phyloP scores from a whole-genome alignment of 768 basidiomycete species.

The Xanthoconium purpureum region DNA sequence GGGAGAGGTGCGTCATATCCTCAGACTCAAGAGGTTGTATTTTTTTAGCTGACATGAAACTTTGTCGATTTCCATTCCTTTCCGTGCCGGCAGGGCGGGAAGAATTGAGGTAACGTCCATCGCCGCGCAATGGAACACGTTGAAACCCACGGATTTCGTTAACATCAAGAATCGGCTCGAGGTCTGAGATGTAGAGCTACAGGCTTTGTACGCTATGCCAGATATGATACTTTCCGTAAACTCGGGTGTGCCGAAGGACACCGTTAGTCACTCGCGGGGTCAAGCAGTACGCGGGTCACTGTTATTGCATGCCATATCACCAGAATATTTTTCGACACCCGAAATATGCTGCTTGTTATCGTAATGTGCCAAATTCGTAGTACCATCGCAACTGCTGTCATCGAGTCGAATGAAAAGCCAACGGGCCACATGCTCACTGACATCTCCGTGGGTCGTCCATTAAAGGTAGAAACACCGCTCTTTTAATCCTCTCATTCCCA shows the following conservation, averaged over 20 bases:
- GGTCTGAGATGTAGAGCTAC: slow-evolving; percentile 37
- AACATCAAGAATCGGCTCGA: slow-evolving; percentile 52
- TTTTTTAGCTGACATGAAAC: slow-evolving; percentile 9
- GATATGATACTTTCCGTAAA: slow-evolving; percentile 16
- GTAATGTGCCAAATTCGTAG: slow-evolving; percentile 13
- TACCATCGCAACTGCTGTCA: not conserved
- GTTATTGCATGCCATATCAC: slow-evolving; percentile 7
- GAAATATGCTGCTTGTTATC: slow-evolving; percentile 6
- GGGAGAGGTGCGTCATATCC: slow-evolving; percentile 43
- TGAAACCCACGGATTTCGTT: slow-evolving; percentile 52
- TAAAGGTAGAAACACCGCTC: slow-evolving; percentile 80
- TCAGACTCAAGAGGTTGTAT: slow-evolving; percentile 19
- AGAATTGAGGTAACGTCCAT: slow-evolving; percentile 54
- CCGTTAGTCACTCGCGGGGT: not conserved
- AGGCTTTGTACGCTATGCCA: slow-evolving; percentile 14
- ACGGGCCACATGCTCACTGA: not conserved
- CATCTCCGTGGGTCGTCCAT: slow-evolving; percentile 2
- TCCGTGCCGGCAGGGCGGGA: slow-evolving; percentile 42
- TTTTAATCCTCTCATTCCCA: slow-evolving; percentile 79
- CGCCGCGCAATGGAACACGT: slow-evolving; percentile 44
- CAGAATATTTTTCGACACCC: not conserved
- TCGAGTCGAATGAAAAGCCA: not conserved
- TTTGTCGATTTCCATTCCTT: not conserved
- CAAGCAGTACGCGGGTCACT: slow-evolving; percentile 1
- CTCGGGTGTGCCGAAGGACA: slow-evolving; percentile 3